Percentiles rank a stretch among this genome's conserved stretches.
Conservation (phyloP, 768 basidiomycete species). For the Sutorius australiensis region DNA sequence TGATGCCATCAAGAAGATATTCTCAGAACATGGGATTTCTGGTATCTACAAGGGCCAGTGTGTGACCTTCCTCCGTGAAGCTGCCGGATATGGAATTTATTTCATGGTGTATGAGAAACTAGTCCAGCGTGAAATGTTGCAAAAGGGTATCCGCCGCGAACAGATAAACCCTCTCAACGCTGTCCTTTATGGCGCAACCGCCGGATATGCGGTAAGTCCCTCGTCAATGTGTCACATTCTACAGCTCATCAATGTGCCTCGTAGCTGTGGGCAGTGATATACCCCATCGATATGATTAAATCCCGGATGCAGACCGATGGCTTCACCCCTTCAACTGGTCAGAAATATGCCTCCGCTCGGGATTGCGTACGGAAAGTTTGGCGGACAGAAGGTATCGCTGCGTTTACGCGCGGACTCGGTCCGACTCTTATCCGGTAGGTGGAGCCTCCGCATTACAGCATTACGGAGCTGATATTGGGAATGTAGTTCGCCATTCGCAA, state of each 20-base stretch:
- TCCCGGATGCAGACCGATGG: constrained; percentile 95
- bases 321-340: constrained; percentile 67
- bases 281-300: constrained; percentile 96
- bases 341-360: constrained; percentile 77
- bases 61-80: constrained; percentile 82
- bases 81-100: constrained; percentile 79
- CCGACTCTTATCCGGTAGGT: constrained; percentile 88
- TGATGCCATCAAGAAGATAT: constrained; percentile 87
- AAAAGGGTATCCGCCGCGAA: constrained; percentile 65
- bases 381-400: constrained; percentile 76
- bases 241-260: constrained; percentile 8
- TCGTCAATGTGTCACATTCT: background rate
- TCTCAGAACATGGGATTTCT: constrained; percentile 63
- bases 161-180: constrained; percentile 76
- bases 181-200: constrained; percentile 84
- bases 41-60: constrained; percentile 93
- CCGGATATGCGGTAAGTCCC: constrained; percentile 81
- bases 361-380: constrained; percentile 83
- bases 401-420: constrained; percentile 87
- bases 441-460: constrained; percentile 2
- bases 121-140: constrained; percentile 79
- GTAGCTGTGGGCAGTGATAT: constrained; percentile 88
- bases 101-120: constrained; percentile 93
- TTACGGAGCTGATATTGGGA: constrained; percentile 6
- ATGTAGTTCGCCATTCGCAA: constrained; percentile 86